Base-by-base conservation (phyloP, 306 rosid species). In the Argentina anserina region DNA sequence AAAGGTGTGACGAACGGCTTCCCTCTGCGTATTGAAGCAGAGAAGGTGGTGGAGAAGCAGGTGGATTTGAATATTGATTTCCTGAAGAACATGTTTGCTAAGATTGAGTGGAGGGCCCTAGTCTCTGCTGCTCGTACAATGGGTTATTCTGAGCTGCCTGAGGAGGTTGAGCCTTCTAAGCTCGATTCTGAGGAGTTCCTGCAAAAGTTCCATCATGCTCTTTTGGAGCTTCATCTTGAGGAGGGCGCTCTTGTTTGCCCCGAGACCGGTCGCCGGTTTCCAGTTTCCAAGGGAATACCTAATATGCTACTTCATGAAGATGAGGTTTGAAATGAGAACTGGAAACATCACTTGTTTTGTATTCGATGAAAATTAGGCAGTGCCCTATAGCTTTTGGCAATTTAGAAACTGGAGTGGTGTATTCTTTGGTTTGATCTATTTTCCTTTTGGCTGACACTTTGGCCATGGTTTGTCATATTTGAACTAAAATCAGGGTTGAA, bases 281-380 rank as follows among this genome's bases (percentile, higher is more conserved):
- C 96, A 0, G 89, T 94, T 15, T 87, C 5, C 6, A 94, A 91
- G 79, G 97, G 99, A 0, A 91, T 89, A 50, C 99, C 99, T 18
- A 94, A 91, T 74, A 84, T 94, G 97, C 90, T 91, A 63, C 97
- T 94, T 55, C 99, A 91, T 21, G 97, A 91, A 66, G 96, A 94
- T 18, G 96, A 94, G 86, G 97, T 94, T 62, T 94, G 90, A 91
- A 40, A 65, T 13, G n/a, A 10, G 5, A 0, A 18, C 20, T 31
- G 41, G 41, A 41, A 41, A 7, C 13, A 12, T 23, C 55, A 39
- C 39, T 25, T 14, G 10, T 58, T 8, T 55, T 41, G 55, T 40
- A 71, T 50, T 53, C 2, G 2, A 21, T 39, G 14, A 39, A 39
- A 34, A n/a, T 72, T 18, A 11, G 67, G 42, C 56, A 40, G 1